phyloP scores from a whole-genome alignment of 441 rosid genomes.

The Iberis amara region DNA sequence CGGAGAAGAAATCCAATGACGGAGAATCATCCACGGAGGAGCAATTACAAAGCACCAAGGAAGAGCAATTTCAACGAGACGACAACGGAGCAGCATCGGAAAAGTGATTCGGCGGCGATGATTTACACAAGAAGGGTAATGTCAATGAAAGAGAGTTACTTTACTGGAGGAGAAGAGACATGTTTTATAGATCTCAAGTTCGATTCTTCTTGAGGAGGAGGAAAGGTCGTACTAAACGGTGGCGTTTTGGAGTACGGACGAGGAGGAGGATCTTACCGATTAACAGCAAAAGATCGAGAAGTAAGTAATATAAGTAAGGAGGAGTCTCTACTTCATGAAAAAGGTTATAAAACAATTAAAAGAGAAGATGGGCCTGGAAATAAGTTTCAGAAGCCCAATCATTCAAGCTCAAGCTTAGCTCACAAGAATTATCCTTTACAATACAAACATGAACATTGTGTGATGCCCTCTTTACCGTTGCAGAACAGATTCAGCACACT shows the following conservation, averaged over 20 bases:
- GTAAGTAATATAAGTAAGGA: too few relatives aligned
- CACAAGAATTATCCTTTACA: too few relatives aligned
- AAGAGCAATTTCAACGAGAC: slow-evolving; percentile 15
- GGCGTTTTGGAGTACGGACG: slow-evolving; percentile 32
- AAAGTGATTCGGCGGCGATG: slow-evolving; percentile 36
- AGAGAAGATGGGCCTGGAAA: too few relatives aligned
- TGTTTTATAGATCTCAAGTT: slow-evolving; percentile 93
- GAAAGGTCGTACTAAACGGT: slow-evolving; percentile 16
- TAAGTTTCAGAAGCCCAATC: too few relatives aligned
- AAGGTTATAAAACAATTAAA: too few relatives aligned
- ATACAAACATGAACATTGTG: too few relatives aligned
- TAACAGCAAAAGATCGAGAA: slow-evolving; percentile 54
- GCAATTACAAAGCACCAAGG: slow-evolving; percentile 24
- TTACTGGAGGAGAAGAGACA: slow-evolving; percentile 65
- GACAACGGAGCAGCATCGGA: slow-evolving; percentile 47
- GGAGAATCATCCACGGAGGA: slow-evolving; percentile 33
- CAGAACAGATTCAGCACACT: too few relatives aligned
- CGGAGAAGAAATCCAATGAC: not conserved
- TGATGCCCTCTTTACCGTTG: too few relatives aligned
- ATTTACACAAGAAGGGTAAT: slow-evolving; percentile 44
- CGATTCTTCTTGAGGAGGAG: slow-evolving; percentile 38
- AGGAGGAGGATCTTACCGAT: slow-evolving; percentile 59
- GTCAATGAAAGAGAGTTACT: slow-evolving; percentile 74
- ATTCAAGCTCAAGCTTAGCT: too few relatives aligned
- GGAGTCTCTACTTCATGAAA: too few relatives aligned